phyloP scores from a whole-genome alignment of 306 rosid species.

The Canavalia gladiata region DNA sequence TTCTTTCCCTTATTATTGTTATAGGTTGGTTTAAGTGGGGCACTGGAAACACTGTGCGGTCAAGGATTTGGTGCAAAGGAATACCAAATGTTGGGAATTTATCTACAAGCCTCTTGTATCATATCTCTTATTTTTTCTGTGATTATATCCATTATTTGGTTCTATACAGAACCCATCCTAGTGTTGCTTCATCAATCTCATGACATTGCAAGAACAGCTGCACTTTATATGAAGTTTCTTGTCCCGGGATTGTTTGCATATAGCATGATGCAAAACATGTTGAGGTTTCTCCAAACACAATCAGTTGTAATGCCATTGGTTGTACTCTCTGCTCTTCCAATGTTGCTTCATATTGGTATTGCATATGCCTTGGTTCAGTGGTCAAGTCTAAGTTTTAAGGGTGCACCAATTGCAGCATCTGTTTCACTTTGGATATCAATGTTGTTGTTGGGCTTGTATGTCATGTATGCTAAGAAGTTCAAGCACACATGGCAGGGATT shows the following conservation, averaged over 20 bases:
- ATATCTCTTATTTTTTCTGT: slow-evolving; percentile 63
- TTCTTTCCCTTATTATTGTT: slow-evolving; percentile 19
- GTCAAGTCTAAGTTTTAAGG: slow-evolving; percentile 61
- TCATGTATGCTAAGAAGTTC: slow-evolving; percentile 56
- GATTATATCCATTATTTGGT: slow-evolving; percentile 66
- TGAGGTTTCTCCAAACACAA: slow-evolving; percentile 85
- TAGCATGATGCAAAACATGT: slow-evolving; percentile 70
- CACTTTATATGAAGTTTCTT: slow-evolving; percentile 65
- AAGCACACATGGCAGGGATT: slow-evolving; percentile 79
- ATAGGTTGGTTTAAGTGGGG: slow-evolving; percentile 86
- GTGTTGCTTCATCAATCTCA: slow-evolving; percentile 71
- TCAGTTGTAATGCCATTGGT: slow-evolving; percentile 68
- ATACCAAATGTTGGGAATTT: slow-evolving; percentile 71
- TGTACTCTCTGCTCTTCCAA: slow-evolving; percentile 60
- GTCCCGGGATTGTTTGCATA: slow-evolving; percentile 77
- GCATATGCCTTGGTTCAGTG: slow-evolving; percentile 66
- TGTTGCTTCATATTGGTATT: slow-evolving; percentile 58
- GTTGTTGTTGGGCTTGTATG: slow-evolving; percentile 53
- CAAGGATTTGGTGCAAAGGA: slow-evolving; percentile 80
- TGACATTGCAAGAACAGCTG: slow-evolving; percentile 64
- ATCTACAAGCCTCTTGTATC: slow-evolving; percentile 84
- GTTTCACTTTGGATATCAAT: slow-evolving; percentile 72
- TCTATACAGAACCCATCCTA: slow-evolving; percentile 66
- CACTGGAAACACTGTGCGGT: slow-evolving; percentile 91
- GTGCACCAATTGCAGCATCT: slow-evolving; percentile 75